Percentiles rank a stretch among this genome's conserved stretches.
Conservation (phyloP, 2,329 filamentous ascomycete genomes). For the Emmonsia crescens region DNA sequence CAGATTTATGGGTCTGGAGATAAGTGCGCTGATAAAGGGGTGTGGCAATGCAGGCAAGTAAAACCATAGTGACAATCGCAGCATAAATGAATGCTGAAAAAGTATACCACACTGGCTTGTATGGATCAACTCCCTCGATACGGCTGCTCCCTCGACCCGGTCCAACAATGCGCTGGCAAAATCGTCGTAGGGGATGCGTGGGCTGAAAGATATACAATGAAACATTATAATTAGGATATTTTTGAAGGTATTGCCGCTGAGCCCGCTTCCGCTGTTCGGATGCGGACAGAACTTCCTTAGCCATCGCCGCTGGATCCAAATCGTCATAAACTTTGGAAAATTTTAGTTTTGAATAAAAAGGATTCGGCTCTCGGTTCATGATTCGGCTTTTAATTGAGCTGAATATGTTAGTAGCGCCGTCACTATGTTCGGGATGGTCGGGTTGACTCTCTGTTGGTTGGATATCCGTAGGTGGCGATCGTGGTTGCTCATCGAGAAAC, state of each 20-base stretch:
- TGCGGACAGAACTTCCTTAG: conserved; percentile 76
- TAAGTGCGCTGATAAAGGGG: conserved; percentile 89
- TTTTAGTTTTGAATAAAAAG: conserved; percentile 80
- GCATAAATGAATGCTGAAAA: conserved; percentile 92
- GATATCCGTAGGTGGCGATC: conserved; percentile 22
- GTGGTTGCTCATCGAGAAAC: conserved; percentile 66
- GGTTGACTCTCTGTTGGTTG: conserved; percentile 19
- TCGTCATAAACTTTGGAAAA: conserved; percentile 61
- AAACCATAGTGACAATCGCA: conserved; percentile 93
- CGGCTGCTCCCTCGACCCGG: conserved; percentile 79
- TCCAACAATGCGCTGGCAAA: conserved; percentile 84
- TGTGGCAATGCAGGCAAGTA: conserved; percentile 87
- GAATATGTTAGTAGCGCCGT: conserved; percentile 52
- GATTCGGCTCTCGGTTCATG: conserved; percentile 69
- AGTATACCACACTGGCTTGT: conserved; percentile 79
- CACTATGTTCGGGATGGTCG: conserved; percentile 43
- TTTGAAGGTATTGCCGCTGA: conserved; percentile 79
- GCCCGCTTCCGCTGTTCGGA: conserved; percentile 73
- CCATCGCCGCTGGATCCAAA: conserved; percentile 76
- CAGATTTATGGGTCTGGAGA: conserved; percentile 51
- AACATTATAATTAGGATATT: conserved; percentile 85
- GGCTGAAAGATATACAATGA: conserved; percentile 80
- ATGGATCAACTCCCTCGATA: conserved; percentile 80
- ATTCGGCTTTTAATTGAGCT: conserved; percentile 47
- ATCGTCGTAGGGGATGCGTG: conserved; percentile 61